Evolutionary conservation across 768 basidiomycete species (phyloP), one percentile per base, ranked within the genome.

Genomic region (Tricholoma matsutake): DNA sequence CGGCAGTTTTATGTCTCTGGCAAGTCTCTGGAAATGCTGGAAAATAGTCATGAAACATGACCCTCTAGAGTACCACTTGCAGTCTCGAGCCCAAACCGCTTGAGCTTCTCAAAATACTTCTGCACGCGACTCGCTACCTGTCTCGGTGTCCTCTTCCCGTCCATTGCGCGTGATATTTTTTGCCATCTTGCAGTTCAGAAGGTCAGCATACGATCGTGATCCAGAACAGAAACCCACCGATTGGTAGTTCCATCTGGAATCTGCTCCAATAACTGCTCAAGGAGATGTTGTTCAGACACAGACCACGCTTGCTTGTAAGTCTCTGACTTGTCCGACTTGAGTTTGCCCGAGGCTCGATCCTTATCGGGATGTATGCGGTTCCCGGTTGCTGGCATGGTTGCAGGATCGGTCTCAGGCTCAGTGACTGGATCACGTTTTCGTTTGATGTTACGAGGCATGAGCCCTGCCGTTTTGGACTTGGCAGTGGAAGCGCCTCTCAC

Each of bases 61-160:
- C 14, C 14, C 37, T 37, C 35, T 13, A 13, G 35, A 10, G 35
- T 11, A 9, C 37, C 37, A 3, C 37, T 39, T 16, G 37, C 20
- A 45, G 43, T 45, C 9, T 10, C 43, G 43, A 88, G 67, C 35
- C 91, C 90, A 71, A 86, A 92, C 64, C 83, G 82, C 74, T 87
- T 91, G 71, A 93, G 71, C 77, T 92, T 93, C 70, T 89, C 89
- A 71, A 91, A 88, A 72, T 92, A 93, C 73, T 94, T 94, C 67
- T 94, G 92, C 57, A 94, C 91, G 16, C 91, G 83, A 75, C 89
- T 92, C 37, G 91, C 91, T n/a, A 94, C 92, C 76, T 94, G 92
- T 62, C 91, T 76, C 4, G 91, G 86, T 3, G 92, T 92, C 60
- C 91, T 75, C 47, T 78, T 78, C 0, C 91, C 91, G 53, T 84